phyloP scores from a whole-genome alignment of 2,329 filamentous ascomycete genomes.

The Arthroderma sp. region DNA sequence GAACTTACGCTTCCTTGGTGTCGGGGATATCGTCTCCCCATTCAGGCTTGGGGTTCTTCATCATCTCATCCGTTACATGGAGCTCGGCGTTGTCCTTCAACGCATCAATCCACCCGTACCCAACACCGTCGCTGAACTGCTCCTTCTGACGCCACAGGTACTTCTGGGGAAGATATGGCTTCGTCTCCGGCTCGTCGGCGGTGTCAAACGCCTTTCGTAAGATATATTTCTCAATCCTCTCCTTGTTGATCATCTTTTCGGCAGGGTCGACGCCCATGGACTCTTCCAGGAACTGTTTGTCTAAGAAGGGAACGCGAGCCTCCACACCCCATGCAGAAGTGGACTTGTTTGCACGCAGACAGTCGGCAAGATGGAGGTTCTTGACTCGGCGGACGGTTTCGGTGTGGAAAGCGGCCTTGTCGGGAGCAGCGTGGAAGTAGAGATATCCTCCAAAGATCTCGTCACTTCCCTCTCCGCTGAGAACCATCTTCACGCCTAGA shows the following conservation, averaged over 20 bases:
- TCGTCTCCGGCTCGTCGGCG: slow-evolving; percentile 62
- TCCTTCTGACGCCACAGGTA: slow-evolving; percentile 99
- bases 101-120: slow-evolving; percentile 97
- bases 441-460: slow-evolving; percentile 98
- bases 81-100: slow-evolving; percentile 88
- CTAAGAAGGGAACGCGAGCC: slow-evolving; percentile 92
- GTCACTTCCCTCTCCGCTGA: slow-evolving; percentile 91
- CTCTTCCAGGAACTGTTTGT: slow-evolving; percentile 90
- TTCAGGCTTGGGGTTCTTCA: slow-evolving; percentile 94
- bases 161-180: slow-evolving; percentile 85
- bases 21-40: slow-evolving; percentile 91
- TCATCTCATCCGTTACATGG: slow-evolving; percentile 89
- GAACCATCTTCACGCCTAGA: slow-evolving; percentile 98
- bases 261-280: slow-evolving; percentile 87
- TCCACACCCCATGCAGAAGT: slow-evolving; percentile 97
- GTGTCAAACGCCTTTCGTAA: slow-evolving; percentile 96
- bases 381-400: slow-evolving; percentile 91
- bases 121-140: slow-evolving; percentile 96
- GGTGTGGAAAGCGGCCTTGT: slow-evolving; percentile 85
- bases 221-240: slow-evolving; percentile 92
- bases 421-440: slow-evolving; percentile 91
- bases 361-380: slow-evolving; percentile 93
- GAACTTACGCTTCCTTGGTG: slow-evolving; percentile 79
- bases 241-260: slow-evolving; percentile 91
- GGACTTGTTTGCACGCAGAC: slow-evolving; percentile 96